Evolutionary conservation across 192 early-diverging fungal genomes (phyloP), one percentile per base, ranked within the genome.

Genomic region (Entomortierella parvispora): DNA sequence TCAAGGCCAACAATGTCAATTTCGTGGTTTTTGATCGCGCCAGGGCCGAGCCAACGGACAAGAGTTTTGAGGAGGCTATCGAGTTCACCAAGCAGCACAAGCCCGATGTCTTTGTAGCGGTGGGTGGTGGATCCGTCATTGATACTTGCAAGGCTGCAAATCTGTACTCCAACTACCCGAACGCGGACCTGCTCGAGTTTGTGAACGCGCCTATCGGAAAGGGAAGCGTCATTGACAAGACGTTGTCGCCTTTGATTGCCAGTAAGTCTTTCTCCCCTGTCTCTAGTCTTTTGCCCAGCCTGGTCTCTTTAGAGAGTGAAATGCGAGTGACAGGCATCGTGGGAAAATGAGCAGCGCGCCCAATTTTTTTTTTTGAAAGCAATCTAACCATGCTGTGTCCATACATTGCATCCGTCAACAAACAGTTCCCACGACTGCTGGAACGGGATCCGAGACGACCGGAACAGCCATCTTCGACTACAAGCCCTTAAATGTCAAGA

Each of bases 381-480:
- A n/a, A 45, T n/a, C 37, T 9, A 40, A 5, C 5, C 37, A 22
- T 49, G 47, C 47, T 49, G 47, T 49, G 47, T 6, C n/a, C 47
- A 49, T 18, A 18, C 22, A 45, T n/a, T 40, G 23, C 17, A 59
- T 22, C 4, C 45, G 9, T 46, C 26, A 17, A 29, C 20, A 15
- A 12, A 20, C 57, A 70, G 82, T 89, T 59, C 88, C 86, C 34
- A 87, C 88, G 37, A 87, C 86, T 4, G 86, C 88, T 6, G 87
- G 93, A 3, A 96, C 95, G 14, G 95, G 95, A 58, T 90, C 88
- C 22, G 95, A 96, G 72, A 94, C 93, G 15, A 96, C 95, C 1
- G 95, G 95, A n/a, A 91, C 92, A 5, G 86, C 95, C n/a, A 96
- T 96, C 70, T 96, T 96, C 67, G 95, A 96, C 67, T 92, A 94